A percentile compares a stretch with the other conserved stretches of the same genome.
phyloP scores from a whole-genome alignment of 1,284 basidiomycete species.

The Vanrija humicola region DNA sequence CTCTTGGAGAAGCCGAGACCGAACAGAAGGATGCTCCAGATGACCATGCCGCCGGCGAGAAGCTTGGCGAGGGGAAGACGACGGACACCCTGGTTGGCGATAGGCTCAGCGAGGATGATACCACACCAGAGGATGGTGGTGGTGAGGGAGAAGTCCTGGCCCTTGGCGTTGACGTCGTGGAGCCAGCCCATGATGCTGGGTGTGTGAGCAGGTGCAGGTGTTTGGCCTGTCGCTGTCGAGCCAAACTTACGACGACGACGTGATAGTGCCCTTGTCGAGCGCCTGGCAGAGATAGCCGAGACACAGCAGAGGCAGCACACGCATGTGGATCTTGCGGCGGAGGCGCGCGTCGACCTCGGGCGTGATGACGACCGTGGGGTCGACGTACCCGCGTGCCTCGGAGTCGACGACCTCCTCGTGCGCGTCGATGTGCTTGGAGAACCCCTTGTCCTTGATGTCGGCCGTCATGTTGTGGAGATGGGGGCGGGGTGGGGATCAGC shows the following conservation, averaged over 20 bases:
- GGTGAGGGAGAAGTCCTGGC: slow-evolving; percentile 7
- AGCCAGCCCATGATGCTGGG: slow-evolving; percentile 7
- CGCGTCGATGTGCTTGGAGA: background rate
- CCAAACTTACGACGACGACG: background rate
- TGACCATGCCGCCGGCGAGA: slow-evolving; percentile 1
- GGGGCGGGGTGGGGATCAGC: background rate
- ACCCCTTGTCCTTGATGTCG: background rate
- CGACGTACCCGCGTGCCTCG: slow-evolving; percentile 17
- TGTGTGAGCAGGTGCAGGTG: no score
- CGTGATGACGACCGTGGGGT: slow-evolving; percentile 21
- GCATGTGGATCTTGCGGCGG: slow-evolving; percentile 18
- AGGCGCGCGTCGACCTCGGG: slow-evolving; percentile 24
- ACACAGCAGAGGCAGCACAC: slow-evolving; percentile 32
- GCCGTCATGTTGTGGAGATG: background rate
- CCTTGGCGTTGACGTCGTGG: background rate
- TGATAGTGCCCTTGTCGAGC: slow-evolving; percentile 20
- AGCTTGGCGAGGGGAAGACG: slow-evolving; percentile 7
- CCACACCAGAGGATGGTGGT: slow-evolving; percentile 6
- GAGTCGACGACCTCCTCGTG: background rate
- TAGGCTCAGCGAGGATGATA: slow-evolving; percentile 7
- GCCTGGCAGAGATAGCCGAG: slow-evolving; percentile 33
- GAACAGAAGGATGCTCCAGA: slow-evolving; percentile 7
- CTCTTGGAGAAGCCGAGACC: slow-evolving; percentile 6
- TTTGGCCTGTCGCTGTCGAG: slow-evolving; percentile 10
- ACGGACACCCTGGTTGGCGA: slow-evolving; percentile 6